phyloP scores from a whole-genome alignment of 148 eudicot species.

The Vaccinium macrocarpon region DNA sequence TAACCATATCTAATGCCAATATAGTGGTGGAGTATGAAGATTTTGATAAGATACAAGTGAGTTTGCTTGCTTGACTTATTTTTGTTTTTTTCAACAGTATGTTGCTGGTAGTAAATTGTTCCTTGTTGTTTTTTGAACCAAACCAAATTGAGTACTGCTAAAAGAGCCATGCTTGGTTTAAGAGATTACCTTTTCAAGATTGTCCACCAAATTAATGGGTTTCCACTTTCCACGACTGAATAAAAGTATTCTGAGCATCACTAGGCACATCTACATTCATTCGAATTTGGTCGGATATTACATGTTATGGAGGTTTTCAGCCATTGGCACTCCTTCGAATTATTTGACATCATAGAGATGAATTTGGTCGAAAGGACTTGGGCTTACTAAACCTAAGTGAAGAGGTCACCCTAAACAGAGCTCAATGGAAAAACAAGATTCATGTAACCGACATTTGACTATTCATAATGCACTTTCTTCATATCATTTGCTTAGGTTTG shows the following conservation, averaged over 20 bases:
- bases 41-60: constrained; percentile 58
- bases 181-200: background rate
- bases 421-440: too few relatives aligned
- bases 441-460: too few relatives aligned
- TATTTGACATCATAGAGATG: background rate
- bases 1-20: constrained; percentile 47
- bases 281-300: background rate
- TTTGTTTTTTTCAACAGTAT: background rate
- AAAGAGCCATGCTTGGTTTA: background rate
- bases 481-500: background rate
- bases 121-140: background rate
- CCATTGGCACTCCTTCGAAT: background rate
- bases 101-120: background rate
- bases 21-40: constrained; percentile 63
- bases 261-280: background rate
- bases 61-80: constrained; percentile 18
- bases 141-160: background rate
- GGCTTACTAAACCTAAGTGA: too few relatives aligned
- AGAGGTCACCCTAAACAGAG: too few relatives aligned
- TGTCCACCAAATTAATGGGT: background rate
- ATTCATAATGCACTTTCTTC: background rate
- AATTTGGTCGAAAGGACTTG: too few relatives aligned
- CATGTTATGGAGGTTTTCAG: background rate
- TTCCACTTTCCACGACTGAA: background rate
- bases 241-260: background rate